Evolutionary conservation across 306 rosid genomes (phyloP), one percentile per base, ranked within the genome.

Genomic region (Malus fusca): DNA sequence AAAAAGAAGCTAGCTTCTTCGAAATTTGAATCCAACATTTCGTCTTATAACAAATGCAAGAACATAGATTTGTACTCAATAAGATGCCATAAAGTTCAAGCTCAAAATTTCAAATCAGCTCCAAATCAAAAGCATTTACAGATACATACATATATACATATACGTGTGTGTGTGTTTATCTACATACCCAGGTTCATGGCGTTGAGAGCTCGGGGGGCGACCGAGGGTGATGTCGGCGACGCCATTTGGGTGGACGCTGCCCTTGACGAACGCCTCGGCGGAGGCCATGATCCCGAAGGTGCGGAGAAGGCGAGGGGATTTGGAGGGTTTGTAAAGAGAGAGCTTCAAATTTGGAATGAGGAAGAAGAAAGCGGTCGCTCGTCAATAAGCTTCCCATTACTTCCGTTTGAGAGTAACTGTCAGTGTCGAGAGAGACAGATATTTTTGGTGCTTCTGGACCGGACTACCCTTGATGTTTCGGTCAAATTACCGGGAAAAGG

Each of bases 121-220:
- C 43, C 42, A 64, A 17, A 30, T 28, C 68, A 63, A 63, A 61
- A 61, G 37, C 37, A 14, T 30, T 17, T 4, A 35, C 25, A 19
- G 53, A 48, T 48, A 48, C 1, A 40, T 40, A 6, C 13, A 10
- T 42, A 3, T 10, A 46, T 11, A 46, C 4, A 46, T 14, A 14
- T 46, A 0, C 4, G 17, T 13, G 53, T 46, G 2, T 48, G 3
- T 35, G 8, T 35, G 37, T 6, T 35, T 48, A 6, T 48, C 7
- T 42, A 31, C 37, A 79, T 46, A 92, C 98, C 99, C 81, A 96
- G 42, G 70, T 84, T 88, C 99, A 90, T 92, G 75, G 98, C 99
- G 84, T 92, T 96, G 84, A 90, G 98, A 82, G 99, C 99, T 93
- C 87, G 88, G 88, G 99, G 37, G 85, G 60, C 97, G 99, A 88